A percentile compares a stretch with the other conserved stretches of the same genome.
Conservation (phyloP, 768 basidiomycete species). For the Naganishia friedmannii region DNA sequence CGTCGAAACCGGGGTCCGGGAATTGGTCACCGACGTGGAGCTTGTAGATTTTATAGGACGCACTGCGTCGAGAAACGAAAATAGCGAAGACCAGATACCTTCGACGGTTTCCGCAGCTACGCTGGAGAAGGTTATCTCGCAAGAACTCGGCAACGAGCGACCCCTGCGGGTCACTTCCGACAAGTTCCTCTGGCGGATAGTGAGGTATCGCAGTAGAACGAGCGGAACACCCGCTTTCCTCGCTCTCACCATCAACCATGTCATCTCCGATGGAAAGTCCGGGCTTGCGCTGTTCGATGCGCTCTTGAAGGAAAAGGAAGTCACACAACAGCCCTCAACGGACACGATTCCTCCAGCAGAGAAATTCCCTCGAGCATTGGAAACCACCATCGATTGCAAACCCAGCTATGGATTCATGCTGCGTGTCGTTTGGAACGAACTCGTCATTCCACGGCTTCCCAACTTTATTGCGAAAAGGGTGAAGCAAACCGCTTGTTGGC, state of each 20-base stretch:
- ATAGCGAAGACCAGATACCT: too few species aligned
- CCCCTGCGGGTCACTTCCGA: not conserved
- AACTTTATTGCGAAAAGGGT: not conserved
- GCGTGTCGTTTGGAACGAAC: slow-evolving; percentile 7
- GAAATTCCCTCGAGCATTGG: not conserved
- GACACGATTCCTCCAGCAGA: not conserved
- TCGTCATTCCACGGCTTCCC: not conserved
- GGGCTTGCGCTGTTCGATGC: slow-evolving; percentile 3
- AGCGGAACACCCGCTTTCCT: not conserved
- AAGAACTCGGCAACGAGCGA: not conserved
- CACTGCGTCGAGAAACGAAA: too few species aligned
- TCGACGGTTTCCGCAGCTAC: too few species aligned
- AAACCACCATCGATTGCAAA: slow-evolving; percentile 11
- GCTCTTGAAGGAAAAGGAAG: not conserved
- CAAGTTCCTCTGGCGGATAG: not conserved
- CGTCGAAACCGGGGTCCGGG: not conserved
- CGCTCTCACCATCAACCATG: slow-evolving; percentile 4
- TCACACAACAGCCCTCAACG: not conserved
- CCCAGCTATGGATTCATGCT: slow-evolving; percentile 4
- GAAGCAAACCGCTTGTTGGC: slow-evolving; percentile 4
- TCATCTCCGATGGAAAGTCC: slow-evolving; percentile 18
- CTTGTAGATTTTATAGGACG: not conserved
- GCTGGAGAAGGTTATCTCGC: not conserved
- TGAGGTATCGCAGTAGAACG: not conserved
- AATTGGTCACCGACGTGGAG: not conserved